Base-by-base conservation (phyloP, 164 flowering plant genomes). In the Chloranthus sessilifolius region DNA sequence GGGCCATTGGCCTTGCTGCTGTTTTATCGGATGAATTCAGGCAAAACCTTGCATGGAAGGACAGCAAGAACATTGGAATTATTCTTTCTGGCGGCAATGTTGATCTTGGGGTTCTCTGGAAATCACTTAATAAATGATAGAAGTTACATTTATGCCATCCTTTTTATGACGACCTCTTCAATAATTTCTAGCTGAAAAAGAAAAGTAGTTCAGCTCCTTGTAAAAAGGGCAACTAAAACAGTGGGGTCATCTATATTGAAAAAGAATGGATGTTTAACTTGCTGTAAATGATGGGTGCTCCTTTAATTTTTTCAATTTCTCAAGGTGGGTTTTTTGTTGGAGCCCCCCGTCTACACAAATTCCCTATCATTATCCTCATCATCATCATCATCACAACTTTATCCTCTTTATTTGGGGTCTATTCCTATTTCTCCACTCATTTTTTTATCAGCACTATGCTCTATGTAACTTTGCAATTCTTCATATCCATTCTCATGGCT, bases 1-100 rank as follows among this genome's bases (percentile, higher is more conserved):
- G 95, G 61, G 92, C 90, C 57, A 81, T 85, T 21, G 96, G 98
- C 31, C 86, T 91, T 56, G 98, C 98, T 19, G 96, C 85, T 28
- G 88, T 85, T 61, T 56, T 83, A 26, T 88, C 92, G 0, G 59
- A 69, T 14, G 54, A 52, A 59, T 90, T 90, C 69, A 68, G 41
- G 59, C 61, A 67, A 5, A 76, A 76, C 53, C 77, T 82, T 14
- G 61, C 70, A n/a, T 80, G 74, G 81, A 75, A 77, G 44, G 75
- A 77, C 43, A 69, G 85, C 68, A 70, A 57, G 4, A 37, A 78
- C 49, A 63, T 83, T 16, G 95, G 82, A 2, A 81, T 91, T 45
- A 40, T 91, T 54, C 60, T 91, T 56, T 88, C 92, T 5, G 98
- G 98, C 44, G 98, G 96, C 40, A 91, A 85, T 59, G 83, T 85